These are phyloP conservation scores for Fusarium cicatricum DNA, from an alignment of 2,329 filamentous ascomycete species.

Conservation along the genomic window DNA sequence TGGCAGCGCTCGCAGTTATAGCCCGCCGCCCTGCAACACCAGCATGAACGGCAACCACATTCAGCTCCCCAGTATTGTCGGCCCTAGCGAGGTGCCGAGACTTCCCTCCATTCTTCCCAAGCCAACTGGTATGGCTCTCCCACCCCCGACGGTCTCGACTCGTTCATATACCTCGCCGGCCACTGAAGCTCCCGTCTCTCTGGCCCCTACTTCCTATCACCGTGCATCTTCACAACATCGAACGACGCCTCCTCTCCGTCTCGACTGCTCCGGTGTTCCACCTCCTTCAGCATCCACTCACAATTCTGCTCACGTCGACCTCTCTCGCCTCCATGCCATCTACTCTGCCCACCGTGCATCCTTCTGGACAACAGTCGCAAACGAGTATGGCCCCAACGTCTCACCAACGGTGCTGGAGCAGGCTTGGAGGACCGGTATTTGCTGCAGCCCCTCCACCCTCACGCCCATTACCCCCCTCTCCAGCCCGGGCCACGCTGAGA, in stretches of 20 bases:
- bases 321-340: conserved; percentile 71
- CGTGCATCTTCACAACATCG: conserved; percentile 44
- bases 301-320: conserved; percentile 62
- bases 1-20: conserved; percentile 55
- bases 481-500: conserved; percentile 58
- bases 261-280: conserved; percentile 65
- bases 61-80: conserved; percentile 61
- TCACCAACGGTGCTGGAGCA: conserved; percentile 73
- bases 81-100: conserved; percentile 53
- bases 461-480: conserved; percentile 63
- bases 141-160: conserved; percentile 48
- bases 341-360: conserved; percentile 74
- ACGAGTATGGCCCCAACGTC: conserved; percentile 72
- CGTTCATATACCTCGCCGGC: conserved; percentile 53
- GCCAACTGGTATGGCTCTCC: conserved; percentile 61
- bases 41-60: conserved; percentile 54
- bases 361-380: conserved; percentile 78
- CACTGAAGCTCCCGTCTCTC: conserved; percentile 56
- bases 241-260: conserved; percentile 59
- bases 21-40: conserved; percentile 53
- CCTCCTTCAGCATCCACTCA: conserved; percentile 46
- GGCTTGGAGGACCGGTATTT: conserved; percentile 67
- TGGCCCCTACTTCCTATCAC: conserved; percentile 52
- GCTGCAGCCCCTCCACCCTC: conserved; percentile 50
- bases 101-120: conserved; percentile 73